These are phyloP conservation scores for Fusarium odoratissimum DNA, from an alignment of 2,329 filamentous ascomycete genomes.

Conservation along the genomic window DNA sequence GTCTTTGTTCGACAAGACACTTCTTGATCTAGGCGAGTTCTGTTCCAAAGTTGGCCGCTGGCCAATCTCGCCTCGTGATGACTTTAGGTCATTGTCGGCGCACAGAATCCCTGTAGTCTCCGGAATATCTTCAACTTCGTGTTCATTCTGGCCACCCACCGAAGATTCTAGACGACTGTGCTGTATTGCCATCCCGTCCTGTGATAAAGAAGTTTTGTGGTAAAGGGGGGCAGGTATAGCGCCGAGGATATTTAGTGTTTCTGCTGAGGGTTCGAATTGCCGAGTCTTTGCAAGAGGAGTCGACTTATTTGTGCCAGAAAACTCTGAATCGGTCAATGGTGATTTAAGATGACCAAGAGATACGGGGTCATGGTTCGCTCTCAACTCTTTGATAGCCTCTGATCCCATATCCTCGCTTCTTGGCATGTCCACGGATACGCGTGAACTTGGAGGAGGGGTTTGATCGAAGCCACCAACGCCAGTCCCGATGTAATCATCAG, in stretches of 20 bases:
- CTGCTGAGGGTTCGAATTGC: not conserved
- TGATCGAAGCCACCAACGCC: slow-evolving; percentile 47
- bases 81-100: not conserved
- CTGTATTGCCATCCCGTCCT: not conserved
- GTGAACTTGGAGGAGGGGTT: slow-evolving; percentile 49
- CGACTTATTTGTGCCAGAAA: slow-evolving; percentile 38
- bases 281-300: slow-evolving; percentile 34
- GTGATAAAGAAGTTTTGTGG: not conserved
- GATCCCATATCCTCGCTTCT: slow-evolving; percentile 20
- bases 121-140: not conserved
- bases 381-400: not conserved
- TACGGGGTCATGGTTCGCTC: slow-evolving; percentile 6
- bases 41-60: not conserved
- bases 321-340: slow-evolving; percentile 20
- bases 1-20: slow-evolving; percentile 20
- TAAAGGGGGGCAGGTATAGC: not conserved
- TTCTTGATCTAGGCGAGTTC: not conserved
- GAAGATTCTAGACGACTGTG: not conserved
- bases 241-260: not conserved
- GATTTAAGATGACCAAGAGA: slow-evolving; percentile 44
- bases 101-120: not conserved
- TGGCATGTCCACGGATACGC: slow-evolving; percentile 43
- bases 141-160: not conserved
- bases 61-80: not conserved
- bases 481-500: slow-evolving; percentile 30